Conservation (phyloP, 2,329 filamentous ascomycete species). For the Aspergillus tamarii region DNA sequence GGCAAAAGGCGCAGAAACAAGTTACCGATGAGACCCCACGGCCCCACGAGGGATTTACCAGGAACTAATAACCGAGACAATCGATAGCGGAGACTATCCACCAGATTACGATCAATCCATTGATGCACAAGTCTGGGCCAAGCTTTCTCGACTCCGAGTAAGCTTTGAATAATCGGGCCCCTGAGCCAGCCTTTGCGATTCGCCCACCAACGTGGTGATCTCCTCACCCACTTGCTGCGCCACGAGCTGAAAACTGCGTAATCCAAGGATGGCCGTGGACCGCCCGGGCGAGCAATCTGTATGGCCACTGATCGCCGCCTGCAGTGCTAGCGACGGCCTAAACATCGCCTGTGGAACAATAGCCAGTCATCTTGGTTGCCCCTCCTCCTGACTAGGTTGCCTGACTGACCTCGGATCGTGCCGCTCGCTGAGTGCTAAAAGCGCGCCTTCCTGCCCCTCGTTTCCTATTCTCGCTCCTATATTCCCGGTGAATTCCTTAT, state of each 20-base stretch:
- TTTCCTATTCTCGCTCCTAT: background rate
- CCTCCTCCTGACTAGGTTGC: background rate
- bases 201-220: slow-evolving; percentile 10
- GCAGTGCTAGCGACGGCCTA: slow-evolving; percentile 1
- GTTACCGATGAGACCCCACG: slow-evolving; percentile 18
- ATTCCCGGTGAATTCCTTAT: background rate
- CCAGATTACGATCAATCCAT: slow-evolving; percentile 5
- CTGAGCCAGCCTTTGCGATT: slow-evolving; percentile 13
- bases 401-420: slow-evolving; percentile 2
- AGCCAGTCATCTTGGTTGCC: background rate
- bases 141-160: slow-evolving; percentile 22
- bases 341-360: background rate
- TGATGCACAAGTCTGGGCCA: slow-evolving; percentile 13
- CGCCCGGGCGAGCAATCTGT: background rate
- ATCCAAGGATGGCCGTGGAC: background rate
- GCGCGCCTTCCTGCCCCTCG: slow-evolving; percentile 5
- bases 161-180: slow-evolving; percentile 20
- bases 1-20: slow-evolving; percentile 15
- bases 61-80: slow-evolving; percentile 10
- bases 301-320: slow-evolving; percentile 4
- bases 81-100: slow-evolving; percentile 6
- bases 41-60: slow-evolving; percentile 11
- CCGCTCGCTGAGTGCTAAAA: slow-evolving; percentile 1
- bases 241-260: background rate
- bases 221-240: slow-evolving; percentile 7